Percentiles rank a stretch among this genome's conserved stretches.
Evolutionary conservation across 495 filamentous ascomycete species (phyloP).

Genomic region (Penicillium bialowiezense): DNA sequence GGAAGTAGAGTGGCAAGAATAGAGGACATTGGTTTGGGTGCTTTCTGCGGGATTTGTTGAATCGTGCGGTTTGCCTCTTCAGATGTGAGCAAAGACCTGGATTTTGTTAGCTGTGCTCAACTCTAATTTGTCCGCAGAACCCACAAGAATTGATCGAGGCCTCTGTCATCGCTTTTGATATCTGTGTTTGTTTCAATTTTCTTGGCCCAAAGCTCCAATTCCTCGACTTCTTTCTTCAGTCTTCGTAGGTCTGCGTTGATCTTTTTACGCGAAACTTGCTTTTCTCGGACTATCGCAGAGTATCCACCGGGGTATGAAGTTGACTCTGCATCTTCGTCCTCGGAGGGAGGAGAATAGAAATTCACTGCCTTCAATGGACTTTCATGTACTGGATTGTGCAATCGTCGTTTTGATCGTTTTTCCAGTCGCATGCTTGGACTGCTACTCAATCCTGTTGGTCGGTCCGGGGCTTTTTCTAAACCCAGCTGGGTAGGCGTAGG

Average conservation of each 20-base stretch:
- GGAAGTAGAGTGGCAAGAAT: slow-evolving; percentile 41
- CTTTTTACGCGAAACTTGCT: slow-evolving; percentile 27
- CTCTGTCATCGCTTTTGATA: slow-evolving; percentile 12
- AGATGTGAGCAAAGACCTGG: slow-evolving; percentile 25
- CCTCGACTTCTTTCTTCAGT: slow-evolving; percentile 35
- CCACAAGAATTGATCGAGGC: slow-evolving; percentile 31
- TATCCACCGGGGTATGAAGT: slow-evolving; percentile 5
- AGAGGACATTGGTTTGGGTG: slow-evolving; percentile 32
- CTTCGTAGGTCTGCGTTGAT: slow-evolving; percentile 30
- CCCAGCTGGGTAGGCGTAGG: slow-evolving; percentile 65
- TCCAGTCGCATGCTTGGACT: slow-evolving; percentile 39
- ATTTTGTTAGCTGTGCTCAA: slow-evolving; percentile 12
- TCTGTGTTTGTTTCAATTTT: slow-evolving; percentile 22
- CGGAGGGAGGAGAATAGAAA: slow-evolving; percentile 12
- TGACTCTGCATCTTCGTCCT: slow-evolving; percentile 10
- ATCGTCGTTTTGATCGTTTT: slow-evolving; percentile 27
- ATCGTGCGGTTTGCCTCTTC: slow-evolving; percentile 23
- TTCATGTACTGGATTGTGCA: slow-evolving; percentile 17
- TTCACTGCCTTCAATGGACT: slow-evolving; percentile 34
- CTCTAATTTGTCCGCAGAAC: slow-evolving; percentile 2
- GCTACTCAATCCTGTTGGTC: slow-evolving; percentile 38
- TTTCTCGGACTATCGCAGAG: slow-evolving; percentile 29
- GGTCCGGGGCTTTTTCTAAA: slow-evolving; percentile 43
- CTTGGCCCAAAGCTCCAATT: slow-evolving; percentile 36
- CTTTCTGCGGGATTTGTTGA: slow-evolving; percentile 7